Percentiles rank a stretch among this genome's conserved stretches.
Evolutionary conservation across 805 yeast species (phyloP).

Genomic region (Monosporozyma solicola): DNA sequence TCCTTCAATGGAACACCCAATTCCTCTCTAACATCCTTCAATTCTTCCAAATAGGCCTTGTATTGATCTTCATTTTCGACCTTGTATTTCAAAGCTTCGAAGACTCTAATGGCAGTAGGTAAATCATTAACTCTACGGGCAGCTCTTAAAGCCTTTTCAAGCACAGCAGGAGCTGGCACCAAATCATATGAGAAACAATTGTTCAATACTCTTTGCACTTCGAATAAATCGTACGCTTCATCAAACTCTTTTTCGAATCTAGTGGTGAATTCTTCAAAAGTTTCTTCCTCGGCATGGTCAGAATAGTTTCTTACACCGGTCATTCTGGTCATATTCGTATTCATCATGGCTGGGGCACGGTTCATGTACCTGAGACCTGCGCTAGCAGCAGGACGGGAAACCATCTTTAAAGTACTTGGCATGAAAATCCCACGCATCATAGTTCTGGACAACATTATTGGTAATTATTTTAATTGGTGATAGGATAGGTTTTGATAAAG

Average conservation of each 20-base stretch:
- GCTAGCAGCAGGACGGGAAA: slow-evolving; percentile 1
- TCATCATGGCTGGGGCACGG: neutral
- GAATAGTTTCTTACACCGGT: slow-evolving; percentile 57
- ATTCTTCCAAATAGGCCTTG: slow-evolving; percentile 90
- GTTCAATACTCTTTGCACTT: slow-evolving; percentile 90
- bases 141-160: slow-evolving; percentile 92
- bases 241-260: slow-evolving; percentile 95
- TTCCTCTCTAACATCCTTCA: slow-evolving; percentile 83
- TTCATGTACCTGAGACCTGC: neutral
- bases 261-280: slow-evolving; percentile 86
- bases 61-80: slow-evolving; percentile 92
- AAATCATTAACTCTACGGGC: slow-evolving; percentile 98
- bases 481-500: neutral
- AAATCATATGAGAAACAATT: slow-evolving; percentile 97
- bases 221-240: slow-evolving; percentile 79
- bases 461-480: neutral
- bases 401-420: slow-evolving; percentile 9
- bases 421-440: slow-evolving; percentile 10
- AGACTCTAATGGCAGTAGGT: slow-evolving; percentile 97
- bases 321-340: slow-evolving; percentile 1
- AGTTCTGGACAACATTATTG: slow-evolving; percentile 13
- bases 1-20: slow-evolving; percentile 90
- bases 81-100: slow-evolving; percentile 93
- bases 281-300: slow-evolving; percentile 75
- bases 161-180: slow-evolving; percentile 95